Base-by-base conservation (phyloP, 371 early-diverging fungal species). In the Dichotomocladium elegans region DNA sequence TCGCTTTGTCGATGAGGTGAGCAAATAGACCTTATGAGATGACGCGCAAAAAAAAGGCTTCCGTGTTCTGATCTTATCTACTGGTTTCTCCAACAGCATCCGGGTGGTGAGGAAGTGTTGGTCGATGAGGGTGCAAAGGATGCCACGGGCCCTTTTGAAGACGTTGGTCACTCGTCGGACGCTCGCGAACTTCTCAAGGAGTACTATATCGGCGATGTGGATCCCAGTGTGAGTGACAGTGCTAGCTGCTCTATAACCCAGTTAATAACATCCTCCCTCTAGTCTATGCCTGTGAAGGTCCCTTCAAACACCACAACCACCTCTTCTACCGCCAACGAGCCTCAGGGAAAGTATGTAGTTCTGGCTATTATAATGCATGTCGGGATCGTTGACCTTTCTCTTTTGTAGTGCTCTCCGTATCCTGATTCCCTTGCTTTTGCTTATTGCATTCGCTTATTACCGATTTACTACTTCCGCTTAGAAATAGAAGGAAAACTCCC, bases 161-260 rank as follows among this genome's bases (percentile, higher is more conserved):
- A 95, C 72, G 91, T 98, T 57, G 94, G 94, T 41, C 98, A 98
- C 76, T 90, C 92, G 28, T 89, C 92, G 19, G 93, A 94, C 60
- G 98, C 98, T 25, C 88, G 87, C 43, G 89, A 90, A 21, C 54
- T 93, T 56, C 74, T 97, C 50, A 64, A 79, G 46, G 71, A 77
- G 33, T 82, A 85, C 59, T 75, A 71, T 47, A 67, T 95, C 59
- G 97, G 95, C 47, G 80, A 87, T 35, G 71, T 90, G 25, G 81
- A 88, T 71, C 57, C 70, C 47, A 57, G 66, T 27, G 85, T 82
- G 79, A 77, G 82, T 70, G 14, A 3, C 19, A 19, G 4, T 7
- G 7, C 26, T 14, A 17, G 31, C 17, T 27, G 25, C n/a, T n/a
- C n/a, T n/a, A n/a, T n/a, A n/a, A n/a, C n/a, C n/a, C n/a, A n/a